These are phyloP conservation scores for Massarina eburnea DNA, from an alignment of 2,329 filamentous ascomycete species.

Conservation along the genomic window DNA sequence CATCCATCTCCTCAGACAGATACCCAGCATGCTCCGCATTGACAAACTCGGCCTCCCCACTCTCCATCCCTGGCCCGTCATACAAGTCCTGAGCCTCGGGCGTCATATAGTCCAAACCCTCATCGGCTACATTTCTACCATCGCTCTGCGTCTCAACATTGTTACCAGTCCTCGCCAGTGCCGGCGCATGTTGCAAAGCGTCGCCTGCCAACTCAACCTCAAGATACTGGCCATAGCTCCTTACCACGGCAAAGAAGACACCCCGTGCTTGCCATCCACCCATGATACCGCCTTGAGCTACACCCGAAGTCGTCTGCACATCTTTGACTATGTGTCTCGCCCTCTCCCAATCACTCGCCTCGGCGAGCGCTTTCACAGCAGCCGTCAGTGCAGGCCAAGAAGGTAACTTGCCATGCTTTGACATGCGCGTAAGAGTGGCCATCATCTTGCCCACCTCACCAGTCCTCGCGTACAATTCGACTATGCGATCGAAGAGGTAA, in stretches of 20 bases:
- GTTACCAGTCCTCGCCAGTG: background rate
- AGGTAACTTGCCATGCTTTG: constrained; percentile 43
- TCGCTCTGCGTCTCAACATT: background rate
- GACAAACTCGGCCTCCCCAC: constrained; percentile 2
- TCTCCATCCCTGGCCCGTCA: background rate
- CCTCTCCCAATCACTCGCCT: constrained; percentile 38
- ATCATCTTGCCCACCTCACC: constrained; percentile 54
- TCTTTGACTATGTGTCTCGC: constrained; percentile 41
- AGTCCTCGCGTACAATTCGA: constrained; percentile 64
- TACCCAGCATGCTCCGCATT: constrained; percentile 6
- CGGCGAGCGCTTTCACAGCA: constrained; percentile 43
- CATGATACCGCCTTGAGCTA: constrained; percentile 24
- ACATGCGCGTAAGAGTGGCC: constrained; percentile 44
- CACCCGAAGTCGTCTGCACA: constrained; percentile 36
- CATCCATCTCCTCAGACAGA: background rate
- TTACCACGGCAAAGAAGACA: constrained; percentile 20
- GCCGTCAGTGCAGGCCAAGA: constrained; percentile 45
- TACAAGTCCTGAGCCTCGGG: background rate
- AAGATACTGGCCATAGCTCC: constrained; percentile 12
- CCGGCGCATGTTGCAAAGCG: background rate
- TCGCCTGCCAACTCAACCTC: constrained; percentile 6
- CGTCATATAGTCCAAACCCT: background rate
- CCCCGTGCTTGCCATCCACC: constrained; percentile 12
- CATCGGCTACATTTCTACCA: background rate
- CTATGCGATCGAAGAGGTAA: constrained; percentile 69